Evolutionary conservation across 495 filamentous ascomycete species (phyloP).

Genomic region (Penicillium cinerascens): DNA sequence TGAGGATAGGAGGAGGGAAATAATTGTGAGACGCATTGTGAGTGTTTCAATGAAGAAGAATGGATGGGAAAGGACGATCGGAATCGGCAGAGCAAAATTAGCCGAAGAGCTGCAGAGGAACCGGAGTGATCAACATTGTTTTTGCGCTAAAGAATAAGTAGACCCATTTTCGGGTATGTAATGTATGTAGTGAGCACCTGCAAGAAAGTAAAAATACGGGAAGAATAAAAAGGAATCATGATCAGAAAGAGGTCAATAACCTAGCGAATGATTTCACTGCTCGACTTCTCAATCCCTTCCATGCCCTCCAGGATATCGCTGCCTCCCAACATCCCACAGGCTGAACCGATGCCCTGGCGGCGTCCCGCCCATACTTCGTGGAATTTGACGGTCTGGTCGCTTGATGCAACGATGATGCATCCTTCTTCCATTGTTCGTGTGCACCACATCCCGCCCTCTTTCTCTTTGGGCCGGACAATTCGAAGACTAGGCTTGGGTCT

Average conservation of each 20-base stretch:
- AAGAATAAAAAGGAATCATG: slow-evolving; percentile 5
- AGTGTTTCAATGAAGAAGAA: background rate
- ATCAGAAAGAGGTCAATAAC: background rate
- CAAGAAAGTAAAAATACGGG: background rate
- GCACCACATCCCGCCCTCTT: slow-evolving; percentile 52
- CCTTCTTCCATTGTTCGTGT: slow-evolving; percentile 71
- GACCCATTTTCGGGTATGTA: background rate
- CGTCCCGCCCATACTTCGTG: slow-evolving; percentile 86
- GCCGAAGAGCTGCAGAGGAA: background rate
- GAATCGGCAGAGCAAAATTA: background rate
- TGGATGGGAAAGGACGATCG: background rate
- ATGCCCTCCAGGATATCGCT: slow-evolving; percentile 84
- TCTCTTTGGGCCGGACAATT: slow-evolving; percentile 36
- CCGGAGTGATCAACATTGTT: slow-evolving; percentile 16
- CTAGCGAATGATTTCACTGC: slow-evolving; percentile 44
- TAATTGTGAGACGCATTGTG: slow-evolving; percentile 22
- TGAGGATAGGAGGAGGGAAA: slow-evolving; percentile 16
- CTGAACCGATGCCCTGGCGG: slow-evolving; percentile 51
- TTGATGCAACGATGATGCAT: slow-evolving; percentile 90
- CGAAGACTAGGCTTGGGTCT: slow-evolving; percentile 1
- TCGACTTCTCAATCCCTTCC: slow-evolving; percentile 80
- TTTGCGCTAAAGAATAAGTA: slow-evolving; percentile 3
- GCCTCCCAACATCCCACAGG: slow-evolving; percentile 70
- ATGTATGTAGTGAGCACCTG: background rate
- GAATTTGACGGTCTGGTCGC: slow-evolving; percentile 92